Evolutionary conservation across 345 rosid species (phyloP).

Genomic region (Gossypium bickii): DNA sequence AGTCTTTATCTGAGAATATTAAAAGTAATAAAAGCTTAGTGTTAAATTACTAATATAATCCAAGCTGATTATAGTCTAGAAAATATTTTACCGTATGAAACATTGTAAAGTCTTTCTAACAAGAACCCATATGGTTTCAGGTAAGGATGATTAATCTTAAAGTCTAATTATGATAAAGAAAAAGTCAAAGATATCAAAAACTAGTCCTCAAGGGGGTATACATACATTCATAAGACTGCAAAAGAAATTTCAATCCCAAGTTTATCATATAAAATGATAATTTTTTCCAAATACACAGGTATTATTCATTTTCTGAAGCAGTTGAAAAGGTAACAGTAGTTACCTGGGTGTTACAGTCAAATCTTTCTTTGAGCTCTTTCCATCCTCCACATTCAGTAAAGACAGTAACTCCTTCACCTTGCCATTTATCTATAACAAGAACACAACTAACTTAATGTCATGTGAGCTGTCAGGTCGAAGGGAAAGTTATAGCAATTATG

Average conservation of each 20-base stretch:
- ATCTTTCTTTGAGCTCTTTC: conserved; percentile 52
- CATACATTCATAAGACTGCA: not conserved
- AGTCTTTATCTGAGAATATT: not conserved
- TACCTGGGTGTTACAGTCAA: conserved; percentile 50
- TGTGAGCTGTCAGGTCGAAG: not conserved
- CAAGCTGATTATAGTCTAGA: not conserved
- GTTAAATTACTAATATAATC: conserved; percentile 1
- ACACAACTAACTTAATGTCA: conserved; percentile 11
- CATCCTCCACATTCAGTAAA: conserved; percentile 43
- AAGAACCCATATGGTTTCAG: not conserved
- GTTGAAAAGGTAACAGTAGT: conserved; percentile 20
- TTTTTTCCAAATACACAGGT: not conserved
- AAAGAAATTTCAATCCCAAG: not conserved
- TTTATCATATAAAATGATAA: not conserved
- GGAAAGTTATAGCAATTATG: conserved; percentile 2
- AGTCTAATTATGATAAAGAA: not conserved
- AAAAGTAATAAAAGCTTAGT: not conserved
- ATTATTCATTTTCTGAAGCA: not conserved
- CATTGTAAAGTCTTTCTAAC: not conserved
- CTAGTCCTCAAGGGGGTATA: not conserved
- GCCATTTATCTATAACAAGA: conserved; percentile 49
- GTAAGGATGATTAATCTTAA: not conserved
- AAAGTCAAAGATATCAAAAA: not conserved
- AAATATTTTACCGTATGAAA: not conserved
- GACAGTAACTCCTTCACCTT: conserved; percentile 67